A percentile compares a stretch with the other conserved stretches of the same genome.
These are phyloP conservation scores for maize (Zea mays) DNA, from an alignment of 176 grass and related monocot genomes.

Conservation along the genomic window Zm-B73-REFERENCE-NAM-5.0 NC_050096.1:36180001-36180500, in stretches of 20 bases:
- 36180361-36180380: background rate
- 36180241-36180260: conserved; percentile 19
- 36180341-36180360: background rate
- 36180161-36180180: conserved; percentile 12
- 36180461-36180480: too few species aligned
- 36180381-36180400: background rate
- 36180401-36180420: background rate
- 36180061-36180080: background rate
- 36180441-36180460: background rate
- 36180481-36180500: background rate
- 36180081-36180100: background rate
- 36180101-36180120: conserved; percentile 1
- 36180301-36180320: conserved; percentile 14
- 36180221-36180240: background rate
- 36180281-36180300: conserved; percentile 4
- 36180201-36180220: conserved; percentile 24
- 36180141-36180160: conserved; percentile 26
- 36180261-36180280: background rate
- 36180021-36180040: conserved; percentile 21
- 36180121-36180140: background rate
- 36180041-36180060: conserved; percentile 1
- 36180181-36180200: background rate
- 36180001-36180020: background rate
- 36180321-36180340: background rate
- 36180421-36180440: background rate